Evolutionary conservation across 495 filamentous ascomycete genomes (phyloP).

Genomic region (Venustampulla echinocandica): DNA sequence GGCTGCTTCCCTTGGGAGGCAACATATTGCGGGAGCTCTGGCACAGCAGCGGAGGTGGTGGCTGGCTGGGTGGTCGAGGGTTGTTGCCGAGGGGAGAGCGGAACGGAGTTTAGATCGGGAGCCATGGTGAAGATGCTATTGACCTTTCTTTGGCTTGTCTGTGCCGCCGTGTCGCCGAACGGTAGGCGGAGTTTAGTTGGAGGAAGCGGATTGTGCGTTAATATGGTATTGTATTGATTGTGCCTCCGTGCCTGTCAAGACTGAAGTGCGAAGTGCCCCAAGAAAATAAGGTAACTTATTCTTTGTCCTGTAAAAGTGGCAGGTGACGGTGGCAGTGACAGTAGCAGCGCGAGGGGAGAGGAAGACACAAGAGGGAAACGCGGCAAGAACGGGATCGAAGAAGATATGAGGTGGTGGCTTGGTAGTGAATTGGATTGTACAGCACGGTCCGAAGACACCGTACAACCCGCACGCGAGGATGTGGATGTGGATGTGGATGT

Average conservation of each 20-base stretch:
- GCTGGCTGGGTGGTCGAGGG: constrained; percentile 21
- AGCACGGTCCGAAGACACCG: no score
- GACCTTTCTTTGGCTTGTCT: background rate
- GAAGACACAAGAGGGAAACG: background rate
- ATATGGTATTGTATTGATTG: background rate
- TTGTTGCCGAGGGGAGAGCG: constrained; percentile 26
- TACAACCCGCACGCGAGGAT: no score
- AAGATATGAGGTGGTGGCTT: no score
- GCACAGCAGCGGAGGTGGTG: background rate
- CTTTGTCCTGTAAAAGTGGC: background rate
- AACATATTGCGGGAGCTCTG: constrained; percentile 5
- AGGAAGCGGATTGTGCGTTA: background rate
- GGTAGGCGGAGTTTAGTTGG: background rate
- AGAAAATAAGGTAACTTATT: background rate
- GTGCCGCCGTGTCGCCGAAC: background rate
- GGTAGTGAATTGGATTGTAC: no score
- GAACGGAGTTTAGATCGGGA: constrained; percentile 46
- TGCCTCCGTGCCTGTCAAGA: background rate
- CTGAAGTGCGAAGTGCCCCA: background rate
- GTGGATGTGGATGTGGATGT: no score
- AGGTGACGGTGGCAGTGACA: background rate
- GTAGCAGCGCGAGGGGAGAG: no score
- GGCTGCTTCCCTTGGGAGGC: constrained; percentile 34
- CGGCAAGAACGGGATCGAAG: no score
- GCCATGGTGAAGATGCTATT: constrained; percentile 31